Evolutionary conservation across 1,284 basidiomycete species (phyloP), one percentile per base, ranked within the genome.

Genomic region (Phlebopus sp.): DNA sequence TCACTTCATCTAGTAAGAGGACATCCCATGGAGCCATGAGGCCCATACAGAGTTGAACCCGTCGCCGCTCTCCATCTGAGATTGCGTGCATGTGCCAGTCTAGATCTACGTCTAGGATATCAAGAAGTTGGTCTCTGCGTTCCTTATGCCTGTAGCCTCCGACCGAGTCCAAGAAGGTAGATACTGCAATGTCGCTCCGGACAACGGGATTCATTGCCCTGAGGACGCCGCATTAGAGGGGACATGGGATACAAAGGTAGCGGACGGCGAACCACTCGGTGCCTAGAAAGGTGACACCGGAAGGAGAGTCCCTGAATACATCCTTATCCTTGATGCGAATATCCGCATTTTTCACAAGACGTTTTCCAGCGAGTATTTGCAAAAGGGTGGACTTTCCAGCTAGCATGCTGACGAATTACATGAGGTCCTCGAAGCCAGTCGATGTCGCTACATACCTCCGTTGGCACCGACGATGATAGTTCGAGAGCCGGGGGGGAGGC

Each of bases 161-260:
- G 2, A 99, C 92, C 15, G 92, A 95, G 66, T 97, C 90, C 44
- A 97, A 74, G 68, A 99, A 99, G 51, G 85, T 76, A 6, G 89
- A 86, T 3, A 97, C 94, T 35, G 84, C 74, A 50, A 97, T 93
- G 67, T 97, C 94, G 4, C 89, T 78, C 32, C 95, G 82, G 2
- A 99, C 96, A 43, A 98, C 95, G 1, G 94, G 94, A 70, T 98
- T 98, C 83, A 90, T 90, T 4, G 93, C 92, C 92, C 92, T 87
- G 59, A 9, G 23, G n/a, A 45, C 17, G 37, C 32, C 17, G 46
- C 34, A 32, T 39, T 30, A 42, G 18, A 34, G 36, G 36, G 38
- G 43, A 10, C 4, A 29, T 34, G 13, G 42, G 25, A 25, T 15
- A n/a, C 42, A 2, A 42, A 42, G 29, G 13, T 36, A 36, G 41